phyloP scores from a whole-genome alignment of 176 grass and related monocot species.

The Bothriochloa decipiens region DNA sequence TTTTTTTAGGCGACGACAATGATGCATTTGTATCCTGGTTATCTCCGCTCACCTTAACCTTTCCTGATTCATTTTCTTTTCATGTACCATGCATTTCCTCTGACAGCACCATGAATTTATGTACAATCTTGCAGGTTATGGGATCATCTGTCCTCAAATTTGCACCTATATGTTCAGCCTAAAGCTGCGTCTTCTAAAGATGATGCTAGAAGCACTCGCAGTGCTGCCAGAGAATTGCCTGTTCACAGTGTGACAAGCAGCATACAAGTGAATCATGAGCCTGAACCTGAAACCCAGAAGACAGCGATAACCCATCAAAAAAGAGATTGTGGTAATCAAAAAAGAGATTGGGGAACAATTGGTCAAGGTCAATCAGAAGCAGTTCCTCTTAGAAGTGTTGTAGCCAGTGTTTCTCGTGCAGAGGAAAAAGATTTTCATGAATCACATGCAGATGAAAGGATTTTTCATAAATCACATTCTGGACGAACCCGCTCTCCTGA shows the following conservation, averaged over 20 bases:
- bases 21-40: conserved; percentile 84
- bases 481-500: conserved; percentile 40
- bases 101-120: conserved; percentile 15
- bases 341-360: conserved; percentile 62
- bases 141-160: conserved; percentile 89
- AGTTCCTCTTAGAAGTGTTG: conserved; percentile 77
- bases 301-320: conserved; percentile 43
- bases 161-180: conserved; percentile 71
- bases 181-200: conserved; percentile 45
- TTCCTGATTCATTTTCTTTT: background rate
- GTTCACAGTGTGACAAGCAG: conserved; percentile 34
- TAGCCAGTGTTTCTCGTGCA: conserved; percentile 59
- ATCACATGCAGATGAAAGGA: conserved; percentile 45
- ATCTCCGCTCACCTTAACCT: conserved; percentile 16
- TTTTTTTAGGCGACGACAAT: conserved; percentile 81
- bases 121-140: conserved; percentile 69
- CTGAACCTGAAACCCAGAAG: conserved; percentile 53
- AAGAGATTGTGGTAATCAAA: conserved; percentile 66
- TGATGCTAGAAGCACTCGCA: conserved; percentile 31
- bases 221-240: conserved; percentile 41
- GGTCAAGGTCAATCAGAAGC: conserved; percentile 43
- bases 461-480: conserved; percentile 39
- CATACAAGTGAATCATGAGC: conserved; percentile 27
- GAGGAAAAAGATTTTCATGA: conserved; percentile 45
- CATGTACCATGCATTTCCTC: background rate